Evolutionary conservation across 2,329 filamentous ascomycete species (phyloP), one percentile per base, ranked within the genome.

Genomic region (Alternaria longipes): DNA sequence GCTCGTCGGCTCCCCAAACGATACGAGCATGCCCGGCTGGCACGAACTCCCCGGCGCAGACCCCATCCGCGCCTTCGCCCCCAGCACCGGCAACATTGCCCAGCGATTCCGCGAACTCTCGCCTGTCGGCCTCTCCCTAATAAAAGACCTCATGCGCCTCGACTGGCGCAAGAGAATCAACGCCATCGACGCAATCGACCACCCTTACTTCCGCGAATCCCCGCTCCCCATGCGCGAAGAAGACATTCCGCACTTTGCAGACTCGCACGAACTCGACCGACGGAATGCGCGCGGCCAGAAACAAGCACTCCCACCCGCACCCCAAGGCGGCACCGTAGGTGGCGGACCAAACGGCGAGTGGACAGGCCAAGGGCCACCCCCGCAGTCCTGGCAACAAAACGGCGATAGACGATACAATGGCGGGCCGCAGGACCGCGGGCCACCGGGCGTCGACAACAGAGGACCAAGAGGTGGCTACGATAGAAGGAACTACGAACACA

Each of bases 251-350:
- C 86, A 83, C 16, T 98, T 97, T 73, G 92, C 97, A 75, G 94
- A 97, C 72, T 97, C 93, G 45, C 95, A 99, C 79, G 95, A 99
- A 79, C 84, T 98, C n/a, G 95, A 99, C 76, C 88, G 94, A 52
- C 89, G 93, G 76, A 96, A 94, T 79, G 94, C 93, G 70, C 90
- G 96, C 67, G 91, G 93, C 60, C 90, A 95, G 72, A 92, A 92
- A 74, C 91, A 91, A 22, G 91, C 90, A 22, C 85, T 94, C 11
- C 94, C 94, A 4, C 94, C 95, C 12, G 95, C 94, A 0, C 95
- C 95, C 0, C 93, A 94, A 69, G 94, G 94, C 12, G 94, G 93
- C 4, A 93, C 92, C 1, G 93, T 97, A 3, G 94, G 94, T 14
- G 88, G 93, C 72, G 87, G 85, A 11, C 83, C 85, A 9, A 86